Evolutionary conservation across 441 rosid species (phyloP), one percentile per base, ranked within the genome.

Genomic region (Dalechampia spathulata): DNA sequence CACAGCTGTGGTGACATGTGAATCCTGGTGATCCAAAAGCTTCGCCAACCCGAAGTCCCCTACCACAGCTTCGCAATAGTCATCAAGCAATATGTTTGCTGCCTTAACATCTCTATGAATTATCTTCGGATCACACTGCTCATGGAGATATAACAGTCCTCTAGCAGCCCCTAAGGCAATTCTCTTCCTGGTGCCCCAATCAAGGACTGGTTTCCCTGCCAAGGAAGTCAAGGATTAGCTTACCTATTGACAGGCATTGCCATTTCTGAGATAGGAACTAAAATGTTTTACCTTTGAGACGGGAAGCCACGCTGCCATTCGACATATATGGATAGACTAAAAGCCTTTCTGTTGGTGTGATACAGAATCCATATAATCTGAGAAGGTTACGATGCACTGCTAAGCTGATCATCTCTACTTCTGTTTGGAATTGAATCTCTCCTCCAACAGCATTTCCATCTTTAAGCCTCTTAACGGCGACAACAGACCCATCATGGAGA

Each of bases 41-140:
- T 91, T 91, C 40, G 98, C 98, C 52, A 91, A 66, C 11, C 98
- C 98, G 20, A 91, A 91, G 74, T 91, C 98, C 8, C 98, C 98
- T 34, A 91, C 98, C 41, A 91, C 96, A 32, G 98, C 96, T 63
- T 91, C 98, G 63, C 78, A 88, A 38, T 82, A 72, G 52, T 88
- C 98, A 70, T 91, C 98, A 12, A 91, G 90, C 62, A 91, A 72
- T 60, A 91, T 80, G 53, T 91, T 91, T 14, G 98, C 98, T 7
- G 98, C 98, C 73, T 91, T 91, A 7, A 91, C 98, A 68, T 91
- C 98, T 17, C 98, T 79, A 60, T 91, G 98, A 53, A 91, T 88
- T 26, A 91, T 91, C 74, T 91, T 91, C 1, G 98, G 98, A 69
- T 91, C 96, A 58, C 98, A 91, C 51, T 91, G 98, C 73, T 88